Base-by-base conservation (phyloP, 202 grass and related monocot genomes). In the Saccharum hybrid region DNA sequence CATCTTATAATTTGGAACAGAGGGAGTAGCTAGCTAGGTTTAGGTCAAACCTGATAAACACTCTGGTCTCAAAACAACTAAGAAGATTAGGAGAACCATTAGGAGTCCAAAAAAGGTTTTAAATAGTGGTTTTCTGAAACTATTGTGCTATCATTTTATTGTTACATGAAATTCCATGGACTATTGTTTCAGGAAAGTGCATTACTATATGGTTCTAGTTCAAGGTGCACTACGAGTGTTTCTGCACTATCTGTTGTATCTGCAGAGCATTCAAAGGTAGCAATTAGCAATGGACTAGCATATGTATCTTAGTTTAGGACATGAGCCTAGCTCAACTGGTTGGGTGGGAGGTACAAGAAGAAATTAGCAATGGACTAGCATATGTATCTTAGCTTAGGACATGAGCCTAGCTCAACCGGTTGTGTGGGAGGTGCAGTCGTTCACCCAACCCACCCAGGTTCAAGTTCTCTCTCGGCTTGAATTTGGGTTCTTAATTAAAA, bases 141-240 rank as follows among this genome's bases (percentile, higher is more conserved):
- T 16, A 71, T 19, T 26, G 14, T 68, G 48, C 15, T 62, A 31
- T 9, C 19, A 22, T 77, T 43, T 69, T 39, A 67, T 46, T 63
- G 57, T 11, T 16, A 36, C 54, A 79, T 79, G 54, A 63, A 39
- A 43, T 63, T 5, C 7, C 6, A 54, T 49, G 41, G 31, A 78
- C 56, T 71, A 14, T 78, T 51, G 1, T 72, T 82, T 82, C 41
- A 82, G 57, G 19, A 9, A 68, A 41, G 19, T 69, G 18, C 1
- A 10, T 42, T 22, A 41, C 37, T 69, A 41, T 69, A 39, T 41
- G 67, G 8, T 41, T 70, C 5, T 42, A 70, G 38, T 42, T 70
- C 67, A 41, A 5, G 38, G 19, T 4, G 40, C 8, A 41, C 5
- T 36, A 34, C 0, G 30, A 66, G 13, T 16, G 12, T 16, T 36